A percentile compares a stretch with the other conserved stretches of the same genome.
These are phyloP conservation scores for Ehretia macrophylla DNA, from an alignment of 257 asterid genomes.

Conservation along the genomic window DNA sequence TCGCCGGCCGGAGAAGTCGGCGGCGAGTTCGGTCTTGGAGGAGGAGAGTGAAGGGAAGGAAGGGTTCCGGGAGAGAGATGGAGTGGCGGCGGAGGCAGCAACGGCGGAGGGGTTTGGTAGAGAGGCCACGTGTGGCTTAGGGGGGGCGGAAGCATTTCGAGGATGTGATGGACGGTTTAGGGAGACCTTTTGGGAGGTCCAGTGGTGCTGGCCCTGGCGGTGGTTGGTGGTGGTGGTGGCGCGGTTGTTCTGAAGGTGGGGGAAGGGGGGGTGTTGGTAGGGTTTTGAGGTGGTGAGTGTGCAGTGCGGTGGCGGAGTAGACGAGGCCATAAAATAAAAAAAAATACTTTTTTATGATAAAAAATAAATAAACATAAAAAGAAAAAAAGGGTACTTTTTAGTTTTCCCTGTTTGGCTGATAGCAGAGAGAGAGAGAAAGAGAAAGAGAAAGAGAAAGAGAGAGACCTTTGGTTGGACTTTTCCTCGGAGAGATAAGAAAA, in stretches of 20 bases:
- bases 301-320: slow-evolving; percentile 87
- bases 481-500: no score
- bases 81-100: slow-evolving; percentile 18
- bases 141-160: slow-evolving; percentile 26
- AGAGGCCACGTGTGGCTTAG: slow-evolving; percentile 13
- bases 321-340: slow-evolving; percentile 54
- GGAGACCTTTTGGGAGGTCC: slow-evolving; percentile 51
- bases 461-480: no score
- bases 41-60: slow-evolving; percentile 38
- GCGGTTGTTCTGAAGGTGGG: slow-evolving; percentile 25
- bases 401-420: not conserved
- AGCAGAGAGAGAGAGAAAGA: no score
- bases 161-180: slow-evolving; percentile 36
- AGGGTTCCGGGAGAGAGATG: slow-evolving; percentile 19
- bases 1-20: slow-evolving; percentile 78
- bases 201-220: slow-evolving; percentile 37
- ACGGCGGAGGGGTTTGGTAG: slow-evolving; percentile 16
- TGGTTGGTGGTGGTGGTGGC: slow-evolving; percentile 52
- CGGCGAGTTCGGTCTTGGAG: slow-evolving; percentile 27
- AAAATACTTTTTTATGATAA: not conserved
- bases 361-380: not conserved
- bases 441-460: no score
- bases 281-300: slow-evolving; percentile 79
- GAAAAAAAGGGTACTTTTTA: slow-evolving; percentile 19
- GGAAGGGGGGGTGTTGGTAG: slow-evolving; percentile 55